phyloP scores from a whole-genome alignment of 2,329 filamentous ascomycete species.

The Diaporthe citrichinensis region DNA sequence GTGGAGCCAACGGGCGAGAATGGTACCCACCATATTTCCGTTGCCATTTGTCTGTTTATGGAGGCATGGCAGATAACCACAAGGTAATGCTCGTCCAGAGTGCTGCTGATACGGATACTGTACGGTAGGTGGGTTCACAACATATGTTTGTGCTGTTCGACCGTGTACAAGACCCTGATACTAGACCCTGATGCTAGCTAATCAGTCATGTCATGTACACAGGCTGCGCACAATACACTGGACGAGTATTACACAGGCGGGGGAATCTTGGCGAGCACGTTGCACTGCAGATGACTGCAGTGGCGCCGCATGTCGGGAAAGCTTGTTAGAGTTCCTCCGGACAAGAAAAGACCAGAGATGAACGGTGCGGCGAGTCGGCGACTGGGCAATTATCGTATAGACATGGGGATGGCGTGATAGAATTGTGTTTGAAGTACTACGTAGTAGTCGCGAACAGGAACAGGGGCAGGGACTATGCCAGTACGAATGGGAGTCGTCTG shows the following conservation, averaged over 20 bases:
- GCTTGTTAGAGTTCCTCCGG: not conserved
- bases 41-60: not conserved
- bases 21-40: not conserved
- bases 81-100: not conserved
- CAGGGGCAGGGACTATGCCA: conserved; percentile 8
- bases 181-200: not conserved
- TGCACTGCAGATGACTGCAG: conserved; percentile 14
- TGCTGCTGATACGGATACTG: no score
- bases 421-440: not conserved
- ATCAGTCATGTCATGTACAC: not conserved
- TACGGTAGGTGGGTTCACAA: not conserved
- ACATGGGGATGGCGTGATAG: not conserved
- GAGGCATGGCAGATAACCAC: not conserved
- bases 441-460: not conserved
- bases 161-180: not conserved
- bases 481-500: not conserved
- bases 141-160: not conserved
- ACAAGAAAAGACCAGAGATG: not conserved
- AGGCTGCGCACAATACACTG: not conserved
- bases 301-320: conserved; percentile 8
- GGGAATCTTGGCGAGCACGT: not conserved
- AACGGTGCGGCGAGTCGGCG: not conserved
- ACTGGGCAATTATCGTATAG: not conserved
- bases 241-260: not conserved
- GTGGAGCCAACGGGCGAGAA: not conserved